Evolutionary conservation across 257 asterid genomes (phyloP).

Genomic region (Gynochthodes officinalis): DNA sequence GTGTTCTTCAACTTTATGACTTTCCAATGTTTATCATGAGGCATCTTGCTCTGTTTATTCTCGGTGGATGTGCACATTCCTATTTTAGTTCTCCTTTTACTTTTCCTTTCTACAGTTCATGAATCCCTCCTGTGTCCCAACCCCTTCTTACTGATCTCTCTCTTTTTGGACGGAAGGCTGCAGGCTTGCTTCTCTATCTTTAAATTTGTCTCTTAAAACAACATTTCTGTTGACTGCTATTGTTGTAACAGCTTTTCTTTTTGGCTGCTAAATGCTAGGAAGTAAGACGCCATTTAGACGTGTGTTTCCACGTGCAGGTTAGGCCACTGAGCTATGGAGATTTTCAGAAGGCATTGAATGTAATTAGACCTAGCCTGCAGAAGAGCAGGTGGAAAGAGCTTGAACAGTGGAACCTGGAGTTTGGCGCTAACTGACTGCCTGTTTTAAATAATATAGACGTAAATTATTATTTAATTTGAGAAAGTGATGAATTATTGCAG

Average conservation of each 20-base stretch:
- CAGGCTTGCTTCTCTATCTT: too few species aligned
- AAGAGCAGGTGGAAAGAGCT: slow-evolving; percentile 93
- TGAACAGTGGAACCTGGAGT: slow-evolving; percentile 82
- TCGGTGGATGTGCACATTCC: not conserved
- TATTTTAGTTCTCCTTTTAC: not conserved
- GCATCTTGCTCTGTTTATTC: not conserved
- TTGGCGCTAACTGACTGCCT: slow-evolving; percentile 59
- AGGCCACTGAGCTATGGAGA: slow-evolving; percentile 70
- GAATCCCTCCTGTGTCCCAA: not conserved
- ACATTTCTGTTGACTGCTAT: not conserved
- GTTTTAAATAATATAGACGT: not conserved
- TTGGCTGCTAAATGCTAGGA: not conserved
- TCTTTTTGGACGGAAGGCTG: too few species aligned
- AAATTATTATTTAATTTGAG: too few species aligned
- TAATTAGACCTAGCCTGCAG: slow-evolving; percentile 81
- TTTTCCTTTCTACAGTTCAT: not conserved
- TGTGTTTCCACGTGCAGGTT: slow-evolving; percentile 45
- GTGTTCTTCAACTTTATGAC: not conserved
- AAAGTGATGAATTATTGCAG: not conserved
- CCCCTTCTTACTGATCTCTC: too few species aligned
- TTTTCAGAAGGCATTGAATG: slow-evolving; percentile 78
- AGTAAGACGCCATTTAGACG: not conserved
- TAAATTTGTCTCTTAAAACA: too few species aligned
- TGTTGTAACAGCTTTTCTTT: not conserved
- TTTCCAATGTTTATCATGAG: not conserved